phyloP scores from a whole-genome alignment of 345 rosid genomes.

The Isatis tinctoria region DNA sequence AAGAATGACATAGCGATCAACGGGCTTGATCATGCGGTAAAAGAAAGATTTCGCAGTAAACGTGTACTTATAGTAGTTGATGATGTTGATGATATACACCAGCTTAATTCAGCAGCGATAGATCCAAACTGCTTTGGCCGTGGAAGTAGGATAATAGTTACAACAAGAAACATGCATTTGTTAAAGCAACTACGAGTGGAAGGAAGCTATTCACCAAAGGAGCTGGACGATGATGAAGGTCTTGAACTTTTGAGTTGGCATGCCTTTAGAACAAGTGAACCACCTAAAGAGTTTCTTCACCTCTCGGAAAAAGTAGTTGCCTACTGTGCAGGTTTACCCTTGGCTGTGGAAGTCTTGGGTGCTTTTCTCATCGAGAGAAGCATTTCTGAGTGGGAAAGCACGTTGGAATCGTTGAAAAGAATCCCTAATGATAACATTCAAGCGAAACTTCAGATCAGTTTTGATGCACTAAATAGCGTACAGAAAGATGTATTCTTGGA shows the following conservation, averaged over 20 bases:
- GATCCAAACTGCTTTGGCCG: not conserved
- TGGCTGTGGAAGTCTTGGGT: conserved; percentile 34
- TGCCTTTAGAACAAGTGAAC: conserved; percentile 7
- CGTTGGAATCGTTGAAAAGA: no score
- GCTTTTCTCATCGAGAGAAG: not conserved
- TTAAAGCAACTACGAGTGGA: not conserved
- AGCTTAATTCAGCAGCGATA: no score
- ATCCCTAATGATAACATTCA: no score
- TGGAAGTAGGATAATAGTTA: conserved; percentile 4
- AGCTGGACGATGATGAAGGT: conserved; percentile 5
- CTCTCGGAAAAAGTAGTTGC: not conserved
- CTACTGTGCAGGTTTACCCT: conserved; percentile 28
- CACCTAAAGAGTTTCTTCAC: not conserved
- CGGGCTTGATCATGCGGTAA: no score
- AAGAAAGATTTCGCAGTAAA: no score
- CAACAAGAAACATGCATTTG: not conserved
- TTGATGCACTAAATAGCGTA: no score
- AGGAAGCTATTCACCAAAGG: not conserved
- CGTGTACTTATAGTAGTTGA: no score
- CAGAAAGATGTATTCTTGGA: conserved; percentile 34
- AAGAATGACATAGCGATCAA: no score
- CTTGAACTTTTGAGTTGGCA: conserved; percentile 14
- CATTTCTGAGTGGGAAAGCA: not conserved
- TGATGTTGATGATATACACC: no score
- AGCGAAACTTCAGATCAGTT: no score